Base-by-base conservation (phyloP, 129 eudicot species). In the Artemisia tridentata region DNA sequence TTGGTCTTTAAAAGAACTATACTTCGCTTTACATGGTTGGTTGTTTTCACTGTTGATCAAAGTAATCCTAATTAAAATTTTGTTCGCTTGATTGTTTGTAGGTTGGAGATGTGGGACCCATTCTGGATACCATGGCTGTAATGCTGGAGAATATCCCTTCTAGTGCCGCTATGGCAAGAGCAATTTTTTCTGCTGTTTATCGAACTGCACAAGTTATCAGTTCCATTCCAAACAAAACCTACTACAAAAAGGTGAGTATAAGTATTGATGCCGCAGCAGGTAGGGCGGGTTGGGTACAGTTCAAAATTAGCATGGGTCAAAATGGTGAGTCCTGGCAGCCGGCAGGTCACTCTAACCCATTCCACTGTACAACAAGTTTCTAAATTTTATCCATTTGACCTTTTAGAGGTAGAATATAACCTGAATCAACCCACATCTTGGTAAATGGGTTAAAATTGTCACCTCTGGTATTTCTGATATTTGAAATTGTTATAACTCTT, bases 51-150 rank as follows among this genome's bases (percentile, higher is more conserved):
- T 38, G 45, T 38, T 38, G 45, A 38, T 7, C 10, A 38, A 38
- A 38, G 9, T 38, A 38, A 38, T 38, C 45, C 45, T 34, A 34
- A 7, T 34, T 34, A 6, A 34, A 34, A 34, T 7, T 34, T 34
- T 34, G 43, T 34, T 34, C 2, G 8, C 43, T 34, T 63, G 68
- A 63, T 63, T 63, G 23, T 63, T 31, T 71, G 75, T 63, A 90
- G 96, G 87, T 87, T 72, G 96, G 88, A 41, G 96, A 90, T 77
- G 88, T 77, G 57, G 96, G 96, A 38, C 95, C 87, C 7, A 77
- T 90, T 79, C 88, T 90, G 54, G 96, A 90, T 77, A 75, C 81
- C 86, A 90, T 90, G 95, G 88, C 88, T 66, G 87, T 81, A 67
- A 88, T 84, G 80, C 81, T 90, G 20, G 96, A 90, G 83, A 86